A percentile compares a stretch with the other conserved stretches of the same genome.
These are phyloP conservation scores for Stagonosporopsis vannaccii DNA, from an alignment of 2,329 filamentous ascomycete species.

Conservation along the genomic window DNA sequence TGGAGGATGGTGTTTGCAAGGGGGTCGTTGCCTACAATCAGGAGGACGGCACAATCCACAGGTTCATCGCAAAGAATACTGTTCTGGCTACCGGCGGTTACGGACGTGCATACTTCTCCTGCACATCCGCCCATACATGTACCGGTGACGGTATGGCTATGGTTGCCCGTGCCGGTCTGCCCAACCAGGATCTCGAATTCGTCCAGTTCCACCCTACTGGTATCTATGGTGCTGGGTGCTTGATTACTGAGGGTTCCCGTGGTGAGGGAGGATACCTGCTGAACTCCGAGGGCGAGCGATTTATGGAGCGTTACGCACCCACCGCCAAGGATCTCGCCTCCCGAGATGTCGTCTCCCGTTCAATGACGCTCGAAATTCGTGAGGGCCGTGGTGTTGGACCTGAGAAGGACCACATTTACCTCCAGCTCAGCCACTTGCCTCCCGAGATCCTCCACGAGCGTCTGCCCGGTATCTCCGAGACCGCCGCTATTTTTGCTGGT, in stretches of 20 bases:
- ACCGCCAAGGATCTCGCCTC: slow-evolving; percentile 97
- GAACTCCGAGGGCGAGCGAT: slow-evolving; percentile 97
- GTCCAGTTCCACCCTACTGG: slow-evolving; percentile 99
- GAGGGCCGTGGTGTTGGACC: slow-evolving; percentile 96
- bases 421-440: slow-evolving; percentile 94
- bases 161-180: slow-evolving; percentile 95
- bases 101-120: slow-evolving; percentile 97
- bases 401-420: slow-evolving; percentile 98
- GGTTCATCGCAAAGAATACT: slow-evolving; percentile 96
- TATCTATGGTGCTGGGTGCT: slow-evolving; percentile 94
- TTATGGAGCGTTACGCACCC: slow-evolving; percentile 98
- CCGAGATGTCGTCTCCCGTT: slow-evolving; percentile 94
- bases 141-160: slow-evolving; percentile 99
- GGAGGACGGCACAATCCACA: slow-evolving; percentile 96
- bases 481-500: slow-evolving; percentile 94
- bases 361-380: slow-evolving; percentile 98
- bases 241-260: slow-evolving; percentile 97
- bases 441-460: slow-evolving; percentile 92
- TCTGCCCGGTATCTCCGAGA: slow-evolving; percentile 98
- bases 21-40: slow-evolving; percentile 98
- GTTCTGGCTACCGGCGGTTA: slow-evolving; percentile 97
- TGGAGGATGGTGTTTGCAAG: slow-evolving; percentile 96
- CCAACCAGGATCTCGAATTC: slow-evolving; percentile 99
- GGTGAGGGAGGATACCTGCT: slow-evolving; percentile 98
- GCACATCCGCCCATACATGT: slow-evolving; percentile 97